These are phyloP conservation scores for Coemansia sp. DNA, from an alignment of 192 early-diverging fungal species.

Conservation along the genomic window DNA sequence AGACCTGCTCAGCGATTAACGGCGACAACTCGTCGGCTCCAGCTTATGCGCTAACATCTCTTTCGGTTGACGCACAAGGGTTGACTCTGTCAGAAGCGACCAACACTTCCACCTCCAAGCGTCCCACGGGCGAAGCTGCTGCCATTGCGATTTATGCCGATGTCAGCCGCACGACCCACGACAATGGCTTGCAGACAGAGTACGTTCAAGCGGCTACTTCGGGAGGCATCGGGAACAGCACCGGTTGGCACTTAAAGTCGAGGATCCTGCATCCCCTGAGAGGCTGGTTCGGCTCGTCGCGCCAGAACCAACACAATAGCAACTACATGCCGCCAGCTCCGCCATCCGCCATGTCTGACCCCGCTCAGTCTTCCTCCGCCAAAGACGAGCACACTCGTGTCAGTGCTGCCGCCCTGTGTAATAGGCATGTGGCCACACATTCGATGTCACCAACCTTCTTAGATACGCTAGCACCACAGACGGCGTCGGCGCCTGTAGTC, in stretches of 20 bases:
- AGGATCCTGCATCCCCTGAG: constrained; percentile 49
- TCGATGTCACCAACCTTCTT: constrained; percentile 14
- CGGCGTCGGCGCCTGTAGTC: background rate
- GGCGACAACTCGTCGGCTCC: background rate
- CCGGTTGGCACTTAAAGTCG: constrained; percentile 49
- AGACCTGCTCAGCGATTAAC: background rate
- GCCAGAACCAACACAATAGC: constrained; percentile 20
- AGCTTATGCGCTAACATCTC: constrained; percentile 8
- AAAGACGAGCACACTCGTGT: background rate
- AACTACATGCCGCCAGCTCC: background rate
- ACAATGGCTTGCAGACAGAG: constrained; percentile 9
- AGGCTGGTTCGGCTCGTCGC: constrained; percentile 52
- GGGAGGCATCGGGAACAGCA: constrained; percentile 2
- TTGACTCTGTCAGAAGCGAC: constrained; percentile 1
- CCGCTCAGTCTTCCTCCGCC: background rate
- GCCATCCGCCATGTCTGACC: background rate
- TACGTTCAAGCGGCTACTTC: constrained; percentile 2
- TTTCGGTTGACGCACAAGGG: constrained; percentile 1
- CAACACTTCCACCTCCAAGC: background rate
- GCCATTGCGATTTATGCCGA: background rate
- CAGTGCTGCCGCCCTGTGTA: background rate
- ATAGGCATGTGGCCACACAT: background rate
- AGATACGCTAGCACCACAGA: constrained; percentile 13
- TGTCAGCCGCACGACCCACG: background rate
- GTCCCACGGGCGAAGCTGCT: background rate